These are phyloP conservation scores for Aspergillus nidulans DNA, from an alignment of 495 filamentous ascomycete genomes.

Conservation along the genomic window DNA sequence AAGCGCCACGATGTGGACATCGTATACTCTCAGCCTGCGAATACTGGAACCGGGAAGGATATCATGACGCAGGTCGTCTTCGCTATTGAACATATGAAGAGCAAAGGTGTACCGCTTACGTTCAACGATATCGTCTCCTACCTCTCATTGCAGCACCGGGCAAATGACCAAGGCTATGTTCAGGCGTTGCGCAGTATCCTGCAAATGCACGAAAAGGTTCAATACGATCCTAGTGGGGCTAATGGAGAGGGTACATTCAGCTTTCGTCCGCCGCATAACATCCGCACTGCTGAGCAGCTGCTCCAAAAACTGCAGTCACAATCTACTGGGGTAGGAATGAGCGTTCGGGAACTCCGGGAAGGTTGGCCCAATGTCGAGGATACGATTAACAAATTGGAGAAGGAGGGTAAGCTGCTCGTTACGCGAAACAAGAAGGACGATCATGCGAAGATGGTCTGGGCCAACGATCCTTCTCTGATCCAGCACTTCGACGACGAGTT, in stretches of 20 bases:
- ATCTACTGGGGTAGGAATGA: slow-evolving; percentile 73
- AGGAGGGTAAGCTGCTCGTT: slow-evolving; percentile 72
- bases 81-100: slow-evolving; percentile 78
- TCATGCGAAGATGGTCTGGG: slow-evolving; percentile 79
- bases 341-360: slow-evolving; percentile 85
- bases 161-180: slow-evolving; percentile 41
- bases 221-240: slow-evolving; percentile 58
- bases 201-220: slow-evolving; percentile 60
- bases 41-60: slow-evolving; percentile 71
- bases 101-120: slow-evolving; percentile 64
- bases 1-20: slow-evolving; percentile 56
- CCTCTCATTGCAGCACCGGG: slow-evolving; percentile 58
- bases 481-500: slow-evolving; percentile 80
- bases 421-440: slow-evolving; percentile 92
- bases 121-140: slow-evolving; percentile 72
- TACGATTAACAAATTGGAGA: slow-evolving; percentile 72
- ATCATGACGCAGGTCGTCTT: slow-evolving; percentile 81
- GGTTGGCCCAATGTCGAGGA: slow-evolving; percentile 84
- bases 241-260: slow-evolving; percentile 63
- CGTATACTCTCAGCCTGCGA: slow-evolving; percentile 72
- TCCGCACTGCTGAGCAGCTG: slow-evolving; percentile 68
- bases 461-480: slow-evolving; percentile 72
- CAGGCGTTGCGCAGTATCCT: slow-evolving; percentile 42
- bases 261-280: slow-evolving; percentile 75
- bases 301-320: slow-evolving; percentile 75